Percentiles rank a stretch among this genome's conserved stretches.
phyloP scores from a whole-genome alignment of 164 flowering plant genomes.

The Vitis labrusca region DNA sequence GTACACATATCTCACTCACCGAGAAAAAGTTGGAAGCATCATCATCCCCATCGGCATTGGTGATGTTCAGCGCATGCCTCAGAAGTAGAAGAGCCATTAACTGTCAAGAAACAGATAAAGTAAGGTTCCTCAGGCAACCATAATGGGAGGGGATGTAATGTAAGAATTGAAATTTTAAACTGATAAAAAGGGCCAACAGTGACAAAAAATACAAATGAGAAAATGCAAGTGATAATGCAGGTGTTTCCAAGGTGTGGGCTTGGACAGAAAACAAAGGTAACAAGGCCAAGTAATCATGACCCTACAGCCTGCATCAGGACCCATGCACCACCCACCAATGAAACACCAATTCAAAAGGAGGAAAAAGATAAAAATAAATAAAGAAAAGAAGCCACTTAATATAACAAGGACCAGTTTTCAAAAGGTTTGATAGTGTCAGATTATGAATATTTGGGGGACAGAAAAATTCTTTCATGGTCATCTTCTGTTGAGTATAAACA shows the following conservation, averaged over 20 bases:
- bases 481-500: background rate
- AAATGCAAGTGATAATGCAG: background rate
- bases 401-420: too few relatives aligned
- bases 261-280: background rate
- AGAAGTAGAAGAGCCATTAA: conserved; percentile 76
- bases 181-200: background rate
- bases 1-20: conserved; percentile 37
- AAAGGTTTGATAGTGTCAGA: too few relatives aligned
- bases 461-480: too few relatives aligned
- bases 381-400: too few relatives aligned
- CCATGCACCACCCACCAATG: background rate
- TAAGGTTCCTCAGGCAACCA: background rate
- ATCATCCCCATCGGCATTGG: conserved; percentile 59
- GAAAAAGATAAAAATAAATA: too few relatives aligned
- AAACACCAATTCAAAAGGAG: background rate
- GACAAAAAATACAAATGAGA: background rate
- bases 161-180: background rate
- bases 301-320: background rate
- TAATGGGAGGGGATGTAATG: background rate
- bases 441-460: too few relatives aligned
- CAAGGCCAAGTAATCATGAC: background rate
- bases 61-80: conserved; percentile 63
- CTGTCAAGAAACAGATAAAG: conserved; percentile 33
- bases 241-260: background rate
- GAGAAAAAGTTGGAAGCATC: conserved; percentile 69